Base-by-base conservation (phyloP, 108 stramenopile species). In the Mediolabrus comicus region DNA sequence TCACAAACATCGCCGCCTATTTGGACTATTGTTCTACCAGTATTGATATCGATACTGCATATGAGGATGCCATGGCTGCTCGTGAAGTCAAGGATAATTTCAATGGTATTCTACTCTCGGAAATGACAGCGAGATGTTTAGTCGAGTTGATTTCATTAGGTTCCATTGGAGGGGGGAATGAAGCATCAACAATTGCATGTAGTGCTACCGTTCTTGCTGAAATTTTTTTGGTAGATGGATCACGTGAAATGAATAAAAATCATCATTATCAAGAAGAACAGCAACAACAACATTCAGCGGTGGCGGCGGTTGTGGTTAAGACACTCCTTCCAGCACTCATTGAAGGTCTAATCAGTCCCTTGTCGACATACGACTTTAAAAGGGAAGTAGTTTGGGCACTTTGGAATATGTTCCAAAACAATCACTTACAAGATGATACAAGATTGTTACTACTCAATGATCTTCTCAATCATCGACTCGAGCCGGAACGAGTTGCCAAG, bases 311-410 rank as follows among this genome's bases (percentile, higher is more conserved):
- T 0, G 49, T 34, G 22, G 51, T 30, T 26, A 17, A n/a, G 7
- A 38, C 35, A 2, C 53, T 78, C 41, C 22, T 75, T 4, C 71
- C 77, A 10, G 71, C 77, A 5, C 33, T 78, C 66, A 27, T 35
- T 31, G 30, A 34, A 17, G 59, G 66, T 11, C 25, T 78, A 19
- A 35, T 51, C 19, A 8, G 33, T 59, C 65, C 36, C 17, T 27
- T 39, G 10, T 59, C 65, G 26, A 53, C 43, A 8, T 78, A 67
- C 43, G 77, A 78, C 2, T 43, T 78, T 26, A 56, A 35, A 7
- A 65, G 77, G 30, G 77, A 78, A 38, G 65, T 55, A 4, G 38
- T 59, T 35, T 78, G 72, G 72, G 59, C 77, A 12, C 5, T 78
- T 2, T 78, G 65, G 71, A 72, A 57, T 53, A 49, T 24, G 17